Conservation (phyloP, 2,329 filamentous ascomycete genomes). For the Ophiostoma ulmi region DNA sequence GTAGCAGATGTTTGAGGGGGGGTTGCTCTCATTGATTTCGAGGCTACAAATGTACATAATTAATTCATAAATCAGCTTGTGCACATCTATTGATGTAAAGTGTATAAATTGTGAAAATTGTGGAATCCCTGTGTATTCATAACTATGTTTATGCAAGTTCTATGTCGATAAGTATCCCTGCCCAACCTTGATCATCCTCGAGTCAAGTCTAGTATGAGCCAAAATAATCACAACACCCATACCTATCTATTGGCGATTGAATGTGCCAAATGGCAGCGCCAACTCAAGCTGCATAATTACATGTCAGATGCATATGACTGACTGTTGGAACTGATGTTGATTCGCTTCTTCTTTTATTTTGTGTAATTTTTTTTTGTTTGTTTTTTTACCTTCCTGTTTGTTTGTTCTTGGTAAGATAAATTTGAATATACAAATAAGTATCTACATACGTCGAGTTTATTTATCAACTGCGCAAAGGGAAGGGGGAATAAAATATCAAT, state of each 20-base stretch:
- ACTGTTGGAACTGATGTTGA: neutral
- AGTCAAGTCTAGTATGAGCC: neutral
- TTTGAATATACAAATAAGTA: too few relatives aligned
- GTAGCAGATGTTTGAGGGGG: neutral
- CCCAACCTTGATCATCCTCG: neutral
- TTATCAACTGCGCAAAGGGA: too few relatives aligned
- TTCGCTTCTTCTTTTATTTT: neutral
- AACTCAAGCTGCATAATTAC: slow-evolving; percentile 10
- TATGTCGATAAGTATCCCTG: neutral
- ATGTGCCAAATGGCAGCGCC: slow-evolving; percentile 10
- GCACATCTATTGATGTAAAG: neutral
- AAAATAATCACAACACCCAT: neutral
- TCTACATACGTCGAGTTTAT: too few relatives aligned
- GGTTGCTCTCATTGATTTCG: too few relatives aligned
- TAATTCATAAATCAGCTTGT: too few relatives aligned
- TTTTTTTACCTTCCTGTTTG: neutral
- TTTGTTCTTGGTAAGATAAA: too few relatives aligned
- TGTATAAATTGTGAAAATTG: neutral
- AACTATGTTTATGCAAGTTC: neutral
- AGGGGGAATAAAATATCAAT: neutral
- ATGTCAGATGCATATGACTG: neutral
- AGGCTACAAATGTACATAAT: too few relatives aligned
- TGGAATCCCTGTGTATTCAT: too few relatives aligned
- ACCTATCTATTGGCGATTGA: neutral
- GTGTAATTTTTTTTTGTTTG: neutral